phyloP scores from a whole-genome alignment of 1,284 basidiomycete genomes.

The Fomitopsis pinicola region DNA sequence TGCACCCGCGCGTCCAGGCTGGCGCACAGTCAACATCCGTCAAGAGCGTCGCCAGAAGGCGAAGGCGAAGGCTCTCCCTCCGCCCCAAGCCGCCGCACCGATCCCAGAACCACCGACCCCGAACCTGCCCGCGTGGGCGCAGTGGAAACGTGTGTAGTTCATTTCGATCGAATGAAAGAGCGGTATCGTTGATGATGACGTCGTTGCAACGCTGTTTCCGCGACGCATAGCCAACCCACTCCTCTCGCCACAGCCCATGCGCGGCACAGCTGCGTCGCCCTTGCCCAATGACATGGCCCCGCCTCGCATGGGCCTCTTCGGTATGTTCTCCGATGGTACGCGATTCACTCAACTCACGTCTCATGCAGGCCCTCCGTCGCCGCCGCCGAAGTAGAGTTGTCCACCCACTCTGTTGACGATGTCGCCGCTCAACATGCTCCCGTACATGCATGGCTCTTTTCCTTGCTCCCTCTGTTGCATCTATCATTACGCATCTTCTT shows the following conservation, averaged over 20 bases:
- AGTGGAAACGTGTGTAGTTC: constrained; percentile 61
- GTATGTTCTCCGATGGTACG: constrained; percentile 27
- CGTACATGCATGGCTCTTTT: neutral
- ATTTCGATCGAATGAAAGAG: neutral
- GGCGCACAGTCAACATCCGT: constrained; percentile 65
- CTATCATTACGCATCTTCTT: neutral
- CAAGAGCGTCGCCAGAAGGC: constrained; percentile 40
- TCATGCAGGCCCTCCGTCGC: constrained; percentile 48
- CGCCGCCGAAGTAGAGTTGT: constrained; percentile 50
- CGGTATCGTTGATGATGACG: neutral
- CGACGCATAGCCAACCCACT: constrained; percentile 46
- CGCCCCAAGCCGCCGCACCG: constrained; percentile 33
- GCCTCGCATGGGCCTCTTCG: constrained; percentile 58
- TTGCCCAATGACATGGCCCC: constrained; percentile 35
- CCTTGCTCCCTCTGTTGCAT: neutral
- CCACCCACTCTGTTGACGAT: neutral
- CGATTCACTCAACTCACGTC: neutral
- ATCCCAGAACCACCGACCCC: constrained; percentile 40
- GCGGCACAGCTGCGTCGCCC: constrained; percentile 29
- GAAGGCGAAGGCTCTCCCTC: constrained; percentile 38
- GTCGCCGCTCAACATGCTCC: neutral
- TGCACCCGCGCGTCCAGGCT: constrained; percentile 57
- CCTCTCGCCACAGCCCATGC: constrained; percentile 42
- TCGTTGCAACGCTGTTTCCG: constrained; percentile 1
- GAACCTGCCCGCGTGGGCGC: constrained; percentile 65